Conservation (phyloP, 805 yeast species). For the Metschnikowia reukaufii region DNA sequence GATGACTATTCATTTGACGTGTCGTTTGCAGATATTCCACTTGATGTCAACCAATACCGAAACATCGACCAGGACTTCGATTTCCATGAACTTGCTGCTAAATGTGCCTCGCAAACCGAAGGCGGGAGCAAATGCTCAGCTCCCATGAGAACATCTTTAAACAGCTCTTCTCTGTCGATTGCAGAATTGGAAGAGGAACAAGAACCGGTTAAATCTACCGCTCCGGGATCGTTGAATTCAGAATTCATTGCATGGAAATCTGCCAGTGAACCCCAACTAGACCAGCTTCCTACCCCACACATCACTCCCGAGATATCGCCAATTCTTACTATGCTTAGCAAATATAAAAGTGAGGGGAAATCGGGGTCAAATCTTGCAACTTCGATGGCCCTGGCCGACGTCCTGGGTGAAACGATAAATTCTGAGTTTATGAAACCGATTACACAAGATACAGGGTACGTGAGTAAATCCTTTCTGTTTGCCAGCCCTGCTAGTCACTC, state of each 20-base stretch:
- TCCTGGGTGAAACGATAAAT: not conserved
- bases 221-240: not conserved
- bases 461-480: conserved; percentile 8
- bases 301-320: conserved; percentile 41
- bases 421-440: not conserved
- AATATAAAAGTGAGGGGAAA: conserved; percentile 15
- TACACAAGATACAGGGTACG: not conserved
- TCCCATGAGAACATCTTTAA: not conserved
- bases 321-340: conserved; percentile 29
- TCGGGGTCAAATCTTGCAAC: not conserved
- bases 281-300: conserved; percentile 34
- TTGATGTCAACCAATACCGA: conserved; percentile 59
- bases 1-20: conserved; percentile 41
- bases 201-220: not conserved
- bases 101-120: conserved; percentile 10
- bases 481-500: not conserved
- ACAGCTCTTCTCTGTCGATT: conserved; percentile 3
- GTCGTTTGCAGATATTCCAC: conserved; percentile 52
- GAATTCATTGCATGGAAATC: conserved; percentile 2
- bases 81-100: conserved; percentile 35
- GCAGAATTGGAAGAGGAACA: conserved; percentile 6
- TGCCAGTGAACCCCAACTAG: not conserved
- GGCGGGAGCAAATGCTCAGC: not conserved
- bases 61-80: conserved; percentile 57
- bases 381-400: not conserved